Base-by-base conservation (phyloP, 108 stramenopile genomes). In the Chaetoceros tenuissimus region DNA sequence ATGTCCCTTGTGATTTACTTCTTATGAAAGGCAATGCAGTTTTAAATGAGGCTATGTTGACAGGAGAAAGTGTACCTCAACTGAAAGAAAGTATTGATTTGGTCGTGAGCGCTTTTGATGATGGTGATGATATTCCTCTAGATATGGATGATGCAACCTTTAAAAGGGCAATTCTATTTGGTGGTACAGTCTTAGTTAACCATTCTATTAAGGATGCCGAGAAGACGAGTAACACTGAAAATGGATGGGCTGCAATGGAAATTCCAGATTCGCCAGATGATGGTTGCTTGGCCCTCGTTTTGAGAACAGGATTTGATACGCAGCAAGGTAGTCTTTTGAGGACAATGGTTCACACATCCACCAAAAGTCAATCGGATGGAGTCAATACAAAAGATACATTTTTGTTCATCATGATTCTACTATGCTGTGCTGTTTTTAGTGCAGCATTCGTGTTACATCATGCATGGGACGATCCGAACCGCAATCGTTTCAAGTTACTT, bases 31-130 rank as follows among this genome's bases (percentile, higher is more conserved):
- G 98, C 24, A 67, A 70, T 26, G 87, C 82, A 20, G 94, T 98
- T 17, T 89, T 96, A 16, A 96, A 97, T 70, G 98, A 98, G 77
- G 94, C 98, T 25, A 87, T 96, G 78, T 63, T 98, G 34, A 98
- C 98, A 13, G 98, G 98, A 46, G 98, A 98, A 75, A 87, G 84
- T 25, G 75, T 94, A 2, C 95, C 96, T 3, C 93, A 98, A 67
- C 66, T 94, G 49, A 97, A 96, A 61, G 89, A 80, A 49, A 28
- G 34, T 20, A 8, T 34, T 40, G 46, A 30, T 28, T 52, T 68
- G 69, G n/a, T 18, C 22, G 48, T 31, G n/a, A 23, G 27, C 19
- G 63, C 60, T 60, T 52, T 63, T 51, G 50, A 31, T 24, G 52
- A 63, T 40, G 71, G 67, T 0, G 53, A 56, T n/a, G 31, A 21